A percentile compares a stretch with the other conserved stretches of the same genome.
phyloP scores from a whole-genome alignment of 768 basidiomycete genomes.

The Phaeolepiota aurea region DNA sequence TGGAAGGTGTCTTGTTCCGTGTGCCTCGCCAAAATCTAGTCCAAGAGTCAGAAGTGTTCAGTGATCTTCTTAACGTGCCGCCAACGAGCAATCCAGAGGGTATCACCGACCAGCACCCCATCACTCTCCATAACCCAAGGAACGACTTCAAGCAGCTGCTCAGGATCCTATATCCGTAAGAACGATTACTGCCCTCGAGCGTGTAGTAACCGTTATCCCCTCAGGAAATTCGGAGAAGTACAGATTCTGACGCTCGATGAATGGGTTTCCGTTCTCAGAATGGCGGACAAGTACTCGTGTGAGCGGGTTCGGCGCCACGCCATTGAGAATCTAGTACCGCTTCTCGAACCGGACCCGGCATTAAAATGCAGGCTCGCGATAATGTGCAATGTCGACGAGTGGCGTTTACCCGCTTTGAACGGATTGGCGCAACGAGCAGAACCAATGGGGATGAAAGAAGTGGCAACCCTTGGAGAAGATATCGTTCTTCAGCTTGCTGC shows the following conservation, averaged over 20 bases:
- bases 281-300: slow-evolving; percentile 26
- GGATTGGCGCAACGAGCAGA: not conserved
- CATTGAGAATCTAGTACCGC: slow-evolving; percentile 8
- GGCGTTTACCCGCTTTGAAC: not conserved
- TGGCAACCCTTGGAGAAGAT: not conserved
- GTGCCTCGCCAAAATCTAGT: not conserved
- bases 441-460: not conserved
- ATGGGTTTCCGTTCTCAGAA: slow-evolving; percentile 24
- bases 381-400: not conserved
- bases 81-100: slow-evolving; percentile 9
- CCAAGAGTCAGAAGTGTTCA: not conserved
- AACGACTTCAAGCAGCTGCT: slow-evolving; percentile 26
- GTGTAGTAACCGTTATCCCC: not conserved
- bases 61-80: not conserved
- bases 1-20: not conserved
- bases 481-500: not conserved
- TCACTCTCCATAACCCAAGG: slow-evolving; percentile 14
- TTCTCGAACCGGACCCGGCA: not conserved
- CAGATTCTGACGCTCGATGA: slow-evolving; percentile 3
- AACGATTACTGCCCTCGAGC: not conserved
- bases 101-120: slow-evolving; percentile 13
- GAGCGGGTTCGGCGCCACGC: slow-evolving; percentile 14
- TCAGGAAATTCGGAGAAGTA: not conserved
- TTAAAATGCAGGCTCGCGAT: not conserved
- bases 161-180: slow-evolving; percentile 24